Conservation (phyloP, 208 protist species). For the Trypanosoma congolense region DNA sequence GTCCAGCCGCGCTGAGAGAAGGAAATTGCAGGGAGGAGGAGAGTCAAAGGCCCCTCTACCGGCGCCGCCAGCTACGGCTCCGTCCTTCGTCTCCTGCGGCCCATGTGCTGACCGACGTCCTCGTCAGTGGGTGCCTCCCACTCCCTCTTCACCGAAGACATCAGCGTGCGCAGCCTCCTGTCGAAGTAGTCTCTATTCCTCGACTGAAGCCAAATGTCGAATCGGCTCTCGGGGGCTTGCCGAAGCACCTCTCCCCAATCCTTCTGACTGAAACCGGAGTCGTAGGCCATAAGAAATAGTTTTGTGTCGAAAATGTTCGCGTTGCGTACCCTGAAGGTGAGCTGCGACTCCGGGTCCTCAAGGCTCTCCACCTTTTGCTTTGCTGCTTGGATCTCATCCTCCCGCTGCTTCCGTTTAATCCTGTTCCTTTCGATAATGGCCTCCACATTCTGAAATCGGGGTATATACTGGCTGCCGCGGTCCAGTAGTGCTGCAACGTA, state of each 20-base stretch:
- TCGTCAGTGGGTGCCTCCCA: constrained; percentile 45
- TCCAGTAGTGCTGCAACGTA: constrained; percentile 77
- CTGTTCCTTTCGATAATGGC: constrained; percentile 11
- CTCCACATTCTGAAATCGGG: constrained; percentile 46
- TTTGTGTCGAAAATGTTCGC: constrained; percentile 34
- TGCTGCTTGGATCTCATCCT: constrained; percentile 49
- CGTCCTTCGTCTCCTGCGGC: constrained; percentile 16
- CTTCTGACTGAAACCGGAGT: constrained; percentile 22
- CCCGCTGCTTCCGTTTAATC: constrained; percentile 18
- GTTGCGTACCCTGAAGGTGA: constrained; percentile 32
- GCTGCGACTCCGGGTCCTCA: constrained; percentile 43
- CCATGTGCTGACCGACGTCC: not conserved
- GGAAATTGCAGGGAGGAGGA: no score
- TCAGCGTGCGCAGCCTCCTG: constrained; percentile 41
- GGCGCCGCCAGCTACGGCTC: no score
- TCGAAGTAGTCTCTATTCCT: constrained; percentile 52
- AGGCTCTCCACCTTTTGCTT: constrained; percentile 70
- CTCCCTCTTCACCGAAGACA: constrained; percentile 67
- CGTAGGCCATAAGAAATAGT: constrained; percentile 60
- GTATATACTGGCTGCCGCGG: constrained; percentile 70
- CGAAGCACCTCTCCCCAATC: constrained; percentile 10
- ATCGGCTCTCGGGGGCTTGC: constrained; percentile 58
- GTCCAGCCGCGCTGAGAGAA: no score
- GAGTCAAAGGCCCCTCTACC: no score
- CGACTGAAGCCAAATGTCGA: constrained; percentile 83